A percentile compares a stretch with the other conserved stretches of the same genome.
Conservation (phyloP, 495 filamentous ascomycete species). For the Massariosphaeria phaeospora region DNA sequence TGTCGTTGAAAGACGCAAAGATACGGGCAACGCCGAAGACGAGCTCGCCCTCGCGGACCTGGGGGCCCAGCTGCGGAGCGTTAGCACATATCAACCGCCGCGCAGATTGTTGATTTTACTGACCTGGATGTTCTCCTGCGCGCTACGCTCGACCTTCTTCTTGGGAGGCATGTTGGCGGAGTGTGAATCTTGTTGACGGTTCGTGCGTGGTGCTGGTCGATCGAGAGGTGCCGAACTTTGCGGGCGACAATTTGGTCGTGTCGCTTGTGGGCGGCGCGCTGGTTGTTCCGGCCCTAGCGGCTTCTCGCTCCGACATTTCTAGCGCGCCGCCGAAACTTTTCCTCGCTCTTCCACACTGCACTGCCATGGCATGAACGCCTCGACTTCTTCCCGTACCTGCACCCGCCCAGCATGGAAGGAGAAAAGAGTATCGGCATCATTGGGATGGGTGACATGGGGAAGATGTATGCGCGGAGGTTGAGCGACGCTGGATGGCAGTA, state of each 20-base stretch:
- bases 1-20: conserved; percentile 98
- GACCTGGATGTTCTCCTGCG: conserved; percentile 87
- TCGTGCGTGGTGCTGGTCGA: conserved; percentile 2
- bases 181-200: conserved; percentile 1
- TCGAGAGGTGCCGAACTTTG: conserved; percentile 2
- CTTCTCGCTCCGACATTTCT: not conserved
- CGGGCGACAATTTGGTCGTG: not conserved
- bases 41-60: conserved; percentile 92
- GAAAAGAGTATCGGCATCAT: conserved; percentile 69
- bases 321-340: not conserved
- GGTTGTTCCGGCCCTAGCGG: conserved; percentile 15
- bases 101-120: not conserved
- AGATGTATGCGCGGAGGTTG: conserved; percentile 91
- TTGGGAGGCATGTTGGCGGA: conserved; percentile 55
- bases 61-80: conserved; percentile 65
- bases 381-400: not conserved
- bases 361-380: conserved; percentile 18
- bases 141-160: conserved; percentile 66
- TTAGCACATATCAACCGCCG: conserved; percentile 1
- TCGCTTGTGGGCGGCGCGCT: not conserved
- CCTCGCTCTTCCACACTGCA: conserved; percentile 1
- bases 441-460: conserved; percentile 99
- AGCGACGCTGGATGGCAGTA: conserved; percentile 95
- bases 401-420: conserved; percentile 23
- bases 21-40: conserved; percentile 99